phyloP scores from a whole-genome alignment of 1,284 basidiomycete genomes.

The Moesziomyces globuligerus region DNA sequence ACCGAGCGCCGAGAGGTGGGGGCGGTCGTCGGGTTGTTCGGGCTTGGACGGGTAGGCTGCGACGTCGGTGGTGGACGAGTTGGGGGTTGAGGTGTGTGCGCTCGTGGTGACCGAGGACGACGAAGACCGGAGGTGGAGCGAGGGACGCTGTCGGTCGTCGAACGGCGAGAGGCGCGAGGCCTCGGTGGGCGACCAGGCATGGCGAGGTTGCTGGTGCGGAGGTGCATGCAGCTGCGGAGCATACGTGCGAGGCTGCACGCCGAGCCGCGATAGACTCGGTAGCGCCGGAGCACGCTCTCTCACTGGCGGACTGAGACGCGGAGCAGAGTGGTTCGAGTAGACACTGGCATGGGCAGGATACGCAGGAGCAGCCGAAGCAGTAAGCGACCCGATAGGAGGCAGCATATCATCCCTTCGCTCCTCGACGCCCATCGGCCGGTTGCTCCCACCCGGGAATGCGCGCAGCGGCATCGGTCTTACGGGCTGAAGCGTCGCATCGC shows the following conservation, averaged over 20 bases:
- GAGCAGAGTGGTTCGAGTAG: neutral
- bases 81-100: conserved; percentile 12
- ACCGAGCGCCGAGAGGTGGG: neutral
- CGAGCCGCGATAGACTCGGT: conserved; percentile 22
- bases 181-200: neutral
- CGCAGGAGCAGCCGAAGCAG: conserved; percentile 1
- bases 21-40: neutral
- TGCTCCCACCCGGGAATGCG: conserved; percentile 3
- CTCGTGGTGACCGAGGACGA: conserved; percentile 27
- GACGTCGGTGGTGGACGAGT: conserved; percentile 14
- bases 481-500: conserved; percentile 8
- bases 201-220: conserved; percentile 9
- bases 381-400: conserved; percentile 6
- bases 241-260: conserved; percentile 2
- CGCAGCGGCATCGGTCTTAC: conserved; percentile 12
- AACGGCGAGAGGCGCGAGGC: conserved; percentile 7
- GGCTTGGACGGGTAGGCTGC: conserved; percentile 10
- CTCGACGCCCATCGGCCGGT: neutral
- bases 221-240: conserved; percentile 2
- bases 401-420: conserved; percentile 16
- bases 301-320: conserved; percentile 5
- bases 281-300: conserved; percentile 13
- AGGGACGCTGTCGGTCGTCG: conserved; percentile 9
- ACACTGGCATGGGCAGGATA: no score
- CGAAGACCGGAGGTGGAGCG: conserved; percentile 26